A percentile compares a stretch with the other conserved stretches of the same genome.
Conservation (phyloP, 2,329 filamentous ascomycete species). For the Rasamsonia emersonii region DNA sequence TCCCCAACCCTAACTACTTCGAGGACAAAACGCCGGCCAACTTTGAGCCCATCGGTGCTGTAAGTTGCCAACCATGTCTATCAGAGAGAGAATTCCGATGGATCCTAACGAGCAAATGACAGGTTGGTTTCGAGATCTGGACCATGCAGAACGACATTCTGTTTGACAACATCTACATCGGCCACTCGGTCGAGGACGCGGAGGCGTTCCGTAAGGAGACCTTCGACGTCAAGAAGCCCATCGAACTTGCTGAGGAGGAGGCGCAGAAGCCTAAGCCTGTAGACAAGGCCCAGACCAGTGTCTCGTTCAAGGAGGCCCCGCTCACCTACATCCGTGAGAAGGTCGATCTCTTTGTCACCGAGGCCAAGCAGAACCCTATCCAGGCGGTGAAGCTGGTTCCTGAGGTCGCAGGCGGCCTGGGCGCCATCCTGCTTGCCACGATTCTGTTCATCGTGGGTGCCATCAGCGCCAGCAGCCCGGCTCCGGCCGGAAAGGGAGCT, state of each 20-base stretch:
- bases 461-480: constrained; percentile 53
- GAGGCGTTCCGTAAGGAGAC: constrained; percentile 81
- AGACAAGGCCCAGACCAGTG: constrained; percentile 61
- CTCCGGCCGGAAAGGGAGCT: constrained; percentile 50
- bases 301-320: constrained; percentile 86
- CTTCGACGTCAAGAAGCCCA: constrained; percentile 76
- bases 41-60: constrained; percentile 96
- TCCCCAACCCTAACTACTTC: constrained; percentile 90
- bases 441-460: constrained; percentile 62
- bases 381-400: constrained; percentile 83
- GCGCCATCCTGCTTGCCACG: constrained; percentile 59
- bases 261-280: no score
- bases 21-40: constrained; percentile 96
- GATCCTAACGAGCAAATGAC: constrained; percentile 10
- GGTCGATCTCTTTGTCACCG: constrained; percentile 78
- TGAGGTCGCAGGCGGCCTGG: constrained; percentile 77
- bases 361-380: constrained; percentile 73
- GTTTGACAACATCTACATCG: constrained; percentile 99
- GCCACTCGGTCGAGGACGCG: constrained; percentile 90
- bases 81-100: neutral
- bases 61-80: constrained; percentile 44
- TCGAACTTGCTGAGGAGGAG: constrained; percentile 73
- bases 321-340: constrained; percentile 85
- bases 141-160: constrained; percentile 99
- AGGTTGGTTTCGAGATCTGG: constrained; percentile 99